phyloP scores from a whole-genome alignment of 2,329 filamentous ascomycete species.

The Epichloe brachyelytri region DNA sequence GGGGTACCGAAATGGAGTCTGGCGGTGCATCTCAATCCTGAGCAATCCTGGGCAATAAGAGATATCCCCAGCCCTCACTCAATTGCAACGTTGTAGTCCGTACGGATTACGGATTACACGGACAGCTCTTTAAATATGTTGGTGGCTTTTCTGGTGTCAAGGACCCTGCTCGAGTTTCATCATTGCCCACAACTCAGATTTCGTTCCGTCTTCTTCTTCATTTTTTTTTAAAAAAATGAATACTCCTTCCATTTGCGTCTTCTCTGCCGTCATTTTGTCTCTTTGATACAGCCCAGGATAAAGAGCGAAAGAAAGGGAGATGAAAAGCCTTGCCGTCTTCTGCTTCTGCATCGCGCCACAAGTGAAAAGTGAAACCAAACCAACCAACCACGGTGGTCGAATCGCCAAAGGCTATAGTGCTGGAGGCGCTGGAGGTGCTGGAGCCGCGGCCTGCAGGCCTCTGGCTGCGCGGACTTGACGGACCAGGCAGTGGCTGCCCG shows the following conservation, averaged over 20 bases:
- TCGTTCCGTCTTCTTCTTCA: not conserved
- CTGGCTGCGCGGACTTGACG: too few relatives aligned
- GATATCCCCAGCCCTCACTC: not conserved
- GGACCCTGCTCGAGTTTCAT: not conserved
- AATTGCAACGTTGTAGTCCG: not conserved
- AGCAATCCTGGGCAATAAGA: too few relatives aligned
- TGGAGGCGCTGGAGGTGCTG: not conserved
- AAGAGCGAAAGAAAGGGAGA: too few relatives aligned
- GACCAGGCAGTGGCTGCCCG: too few relatives aligned
- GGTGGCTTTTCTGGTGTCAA: not conserved
- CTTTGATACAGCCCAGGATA: too few relatives aligned
- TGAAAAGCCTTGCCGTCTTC: too few relatives aligned
- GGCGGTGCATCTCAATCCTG: too few relatives aligned
- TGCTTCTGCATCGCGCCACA: too few relatives aligned
- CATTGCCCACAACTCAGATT: not conserved
- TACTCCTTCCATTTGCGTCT: not conserved
- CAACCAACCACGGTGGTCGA: not conserved
- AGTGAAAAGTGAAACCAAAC: not conserved
- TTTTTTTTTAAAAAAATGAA: not conserved
- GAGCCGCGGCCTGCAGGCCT: not conserved
- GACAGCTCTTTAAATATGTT: not conserved
- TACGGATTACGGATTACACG: too few relatives aligned
- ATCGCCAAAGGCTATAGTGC: not conserved
- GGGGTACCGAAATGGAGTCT: too few relatives aligned
- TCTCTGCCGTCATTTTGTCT: too few relatives aligned